Evolutionary conservation across 2,329 filamentous ascomycete species (phyloP).

Genomic region (Aureobasidium sp.): DNA sequence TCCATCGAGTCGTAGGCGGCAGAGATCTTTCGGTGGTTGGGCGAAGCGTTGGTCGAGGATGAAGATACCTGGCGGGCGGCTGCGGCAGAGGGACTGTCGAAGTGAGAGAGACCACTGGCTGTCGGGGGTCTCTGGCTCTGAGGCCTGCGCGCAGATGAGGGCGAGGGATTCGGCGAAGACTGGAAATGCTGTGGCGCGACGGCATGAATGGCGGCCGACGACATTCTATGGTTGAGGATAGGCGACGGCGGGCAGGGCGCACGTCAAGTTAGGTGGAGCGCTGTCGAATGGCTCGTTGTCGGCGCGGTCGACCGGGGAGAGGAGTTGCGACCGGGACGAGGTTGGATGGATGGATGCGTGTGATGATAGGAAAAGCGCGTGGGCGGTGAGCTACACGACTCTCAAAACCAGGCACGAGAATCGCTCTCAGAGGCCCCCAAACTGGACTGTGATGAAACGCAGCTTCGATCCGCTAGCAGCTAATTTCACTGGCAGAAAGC

Average conservation of each 20-base stretch:
- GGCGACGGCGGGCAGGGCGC: not conserved
- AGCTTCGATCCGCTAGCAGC: slow-evolving; percentile 9
- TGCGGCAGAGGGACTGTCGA: slow-evolving; percentile 21
- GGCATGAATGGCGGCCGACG: slow-evolving; percentile 25
- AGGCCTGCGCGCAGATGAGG: slow-evolving; percentile 28
- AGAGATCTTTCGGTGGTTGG: slow-evolving; percentile 7
- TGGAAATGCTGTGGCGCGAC: slow-evolving; percentile 17
- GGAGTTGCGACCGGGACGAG: not conserved
- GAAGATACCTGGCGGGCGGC: slow-evolving; percentile 12
- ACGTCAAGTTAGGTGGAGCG: not conserved
- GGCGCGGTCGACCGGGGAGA: not conserved
- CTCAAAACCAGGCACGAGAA: not conserved
- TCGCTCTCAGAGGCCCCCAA: not conserved
- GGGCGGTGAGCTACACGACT: slow-evolving; percentile 1
- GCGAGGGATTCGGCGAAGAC: slow-evolving; percentile 21
- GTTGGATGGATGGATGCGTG: not conserved
- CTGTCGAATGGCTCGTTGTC: not conserved
- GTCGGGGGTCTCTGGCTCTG: slow-evolving; percentile 27
- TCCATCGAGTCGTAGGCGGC: slow-evolving; percentile 9
- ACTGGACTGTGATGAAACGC: slow-evolving; percentile 6
- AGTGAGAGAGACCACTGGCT: slow-evolving; percentile 34
- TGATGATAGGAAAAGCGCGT: slow-evolving; percentile 7
- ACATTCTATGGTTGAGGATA: slow-evolving; percentile 19
- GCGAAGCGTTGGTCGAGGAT: slow-evolving; percentile 4
- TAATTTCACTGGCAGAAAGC: slow-evolving; percentile 9